Percentiles rank a stretch among this genome's conserved stretches.
Conservation (phyloP, 1,284 basidiomycete genomes). For the Malassezia equina region DNA sequence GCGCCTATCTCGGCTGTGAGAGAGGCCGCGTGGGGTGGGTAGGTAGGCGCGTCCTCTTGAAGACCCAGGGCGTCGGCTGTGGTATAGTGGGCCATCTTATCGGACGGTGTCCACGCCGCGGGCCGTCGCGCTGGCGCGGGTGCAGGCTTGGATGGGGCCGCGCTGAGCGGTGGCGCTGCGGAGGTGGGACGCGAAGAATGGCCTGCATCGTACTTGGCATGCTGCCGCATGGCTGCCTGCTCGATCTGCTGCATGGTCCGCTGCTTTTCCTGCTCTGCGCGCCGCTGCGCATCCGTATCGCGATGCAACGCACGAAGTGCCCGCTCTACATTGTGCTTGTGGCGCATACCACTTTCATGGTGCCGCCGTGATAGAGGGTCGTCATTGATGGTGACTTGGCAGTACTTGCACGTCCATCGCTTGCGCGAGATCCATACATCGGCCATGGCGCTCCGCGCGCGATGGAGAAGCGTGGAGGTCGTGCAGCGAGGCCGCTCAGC, state of each 20-base stretch:
- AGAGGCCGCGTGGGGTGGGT: constrained; percentile 47
- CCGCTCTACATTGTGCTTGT: constrained; percentile 86
- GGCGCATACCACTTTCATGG: constrained; percentile 84
- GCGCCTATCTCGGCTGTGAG: constrained; percentile 66
- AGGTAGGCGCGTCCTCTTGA: constrained; percentile 32
- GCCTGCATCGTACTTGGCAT: neutral
- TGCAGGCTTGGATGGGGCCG: neutral
- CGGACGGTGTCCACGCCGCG: constrained; percentile 47
- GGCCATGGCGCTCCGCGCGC: constrained; percentile 21
- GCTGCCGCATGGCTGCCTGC: constrained; percentile 50
- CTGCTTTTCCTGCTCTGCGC: constrained; percentile 61
- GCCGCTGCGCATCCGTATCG: constrained; percentile 77
- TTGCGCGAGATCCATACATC: constrained; percentile 42
- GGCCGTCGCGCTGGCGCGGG: constrained; percentile 18
- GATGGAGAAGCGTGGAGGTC: neutral
- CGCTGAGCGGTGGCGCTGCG: neutral
- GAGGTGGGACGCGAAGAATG: neutral
- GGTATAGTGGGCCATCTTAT: constrained; percentile 73
- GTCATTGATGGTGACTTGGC: constrained; percentile 43
- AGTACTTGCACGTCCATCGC: constrained; percentile 46
- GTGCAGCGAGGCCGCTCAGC: neutral
- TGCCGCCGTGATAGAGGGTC: constrained; percentile 62
- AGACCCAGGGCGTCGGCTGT: constrained; percentile 68
- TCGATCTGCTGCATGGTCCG: constrained; percentile 77
- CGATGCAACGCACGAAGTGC: constrained; percentile 86